Evolutionary conservation across 1,284 basidiomycete species (phyloP).

Genomic region (Heterobasidion occidentale): DNA sequence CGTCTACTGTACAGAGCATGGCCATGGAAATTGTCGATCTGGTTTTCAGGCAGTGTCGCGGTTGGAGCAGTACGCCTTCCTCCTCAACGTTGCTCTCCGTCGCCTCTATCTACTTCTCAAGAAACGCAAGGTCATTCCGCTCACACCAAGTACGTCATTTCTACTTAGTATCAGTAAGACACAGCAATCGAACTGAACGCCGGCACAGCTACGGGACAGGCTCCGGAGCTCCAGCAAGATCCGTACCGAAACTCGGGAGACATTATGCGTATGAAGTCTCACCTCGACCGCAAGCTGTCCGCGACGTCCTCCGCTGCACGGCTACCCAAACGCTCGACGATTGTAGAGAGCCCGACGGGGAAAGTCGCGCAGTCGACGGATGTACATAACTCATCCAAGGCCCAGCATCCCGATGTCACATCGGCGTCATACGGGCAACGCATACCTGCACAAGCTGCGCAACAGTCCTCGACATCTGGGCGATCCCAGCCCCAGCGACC

Average conservation of each 20-base stretch:
- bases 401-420: background rate
- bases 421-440: slow-evolving; percentile 6
- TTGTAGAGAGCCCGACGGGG: slow-evolving; percentile 94
- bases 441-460: slow-evolving; percentile 6
- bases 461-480: slow-evolving; percentile 7
- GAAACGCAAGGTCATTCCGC: slow-evolving; percentile 85
- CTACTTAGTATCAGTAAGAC: background rate
- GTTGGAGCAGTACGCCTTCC: slow-evolving; percentile 95
- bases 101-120: slow-evolving; percentile 87
- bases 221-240: slow-evolving; percentile 40
- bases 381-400: slow-evolving; percentile 20
- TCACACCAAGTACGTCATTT: slow-evolving; percentile 56
- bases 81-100: slow-evolving; percentile 92
- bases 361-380: slow-evolving; percentile 68
- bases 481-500: slow-evolving; percentile 2
- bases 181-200: slow-evolving; percentile 13
- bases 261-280: slow-evolving; percentile 90
- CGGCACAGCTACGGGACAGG: slow-evolving; percentile 25
- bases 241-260: slow-evolving; percentile 83
- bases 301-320: slow-evolving; percentile 91
- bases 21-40: slow-evolving; percentile 49
- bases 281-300: slow-evolving; percentile 91
- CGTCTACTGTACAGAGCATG: slow-evolving; percentile 78
- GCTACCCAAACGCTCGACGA: slow-evolving; percentile 88
- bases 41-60: slow-evolving; percentile 92